These are phyloP conservation scores for Filobasidium wieringae DNA, from an alignment of 768 basidiomycete species.

Conservation along the genomic window DNA sequence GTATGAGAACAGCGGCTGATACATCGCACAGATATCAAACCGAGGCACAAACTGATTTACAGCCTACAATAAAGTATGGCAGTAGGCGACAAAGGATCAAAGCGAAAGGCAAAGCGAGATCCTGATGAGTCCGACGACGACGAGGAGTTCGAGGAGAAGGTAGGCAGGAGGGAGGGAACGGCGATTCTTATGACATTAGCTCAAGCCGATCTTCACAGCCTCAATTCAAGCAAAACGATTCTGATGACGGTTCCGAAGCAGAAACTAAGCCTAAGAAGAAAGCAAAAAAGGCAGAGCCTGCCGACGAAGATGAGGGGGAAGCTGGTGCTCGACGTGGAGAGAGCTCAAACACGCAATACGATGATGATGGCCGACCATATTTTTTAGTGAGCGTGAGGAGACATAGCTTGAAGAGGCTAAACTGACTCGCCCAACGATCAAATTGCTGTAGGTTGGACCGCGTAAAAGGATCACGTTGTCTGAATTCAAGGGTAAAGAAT, in stretches of 20 bases:
- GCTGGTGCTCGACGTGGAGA: neutral
- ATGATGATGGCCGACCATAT: neutral
- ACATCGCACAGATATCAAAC: too few species aligned
- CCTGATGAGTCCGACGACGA: constrained; percentile 33
- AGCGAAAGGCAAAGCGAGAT: neutral
- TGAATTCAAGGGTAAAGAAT: neutral
- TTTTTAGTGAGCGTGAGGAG: neutral
- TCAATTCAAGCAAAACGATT: neutral
- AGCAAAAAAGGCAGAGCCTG: neutral
- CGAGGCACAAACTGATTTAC: too few species aligned
- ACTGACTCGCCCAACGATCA: too few species aligned
- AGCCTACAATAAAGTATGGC: too few species aligned
- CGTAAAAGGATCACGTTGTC: neutral
- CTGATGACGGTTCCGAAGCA: neutral
- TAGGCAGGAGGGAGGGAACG: too few species aligned
- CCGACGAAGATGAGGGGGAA: neutral
- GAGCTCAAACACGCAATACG: neutral
- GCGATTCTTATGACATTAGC: too few species aligned
- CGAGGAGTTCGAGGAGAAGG: constrained; percentile 54
- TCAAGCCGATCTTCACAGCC: neutral
- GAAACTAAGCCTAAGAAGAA: neutral
- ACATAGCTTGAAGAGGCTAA: too few species aligned
- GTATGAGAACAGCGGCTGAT: too few species aligned
- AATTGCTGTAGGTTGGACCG: too few species aligned
- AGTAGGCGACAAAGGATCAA: neutral